A percentile compares a stretch with the other conserved stretches of the same genome.
phyloP scores from a whole-genome alignment of 2,329 filamentous ascomycete genomes.

The Aspergillus tamarii region DNA sequence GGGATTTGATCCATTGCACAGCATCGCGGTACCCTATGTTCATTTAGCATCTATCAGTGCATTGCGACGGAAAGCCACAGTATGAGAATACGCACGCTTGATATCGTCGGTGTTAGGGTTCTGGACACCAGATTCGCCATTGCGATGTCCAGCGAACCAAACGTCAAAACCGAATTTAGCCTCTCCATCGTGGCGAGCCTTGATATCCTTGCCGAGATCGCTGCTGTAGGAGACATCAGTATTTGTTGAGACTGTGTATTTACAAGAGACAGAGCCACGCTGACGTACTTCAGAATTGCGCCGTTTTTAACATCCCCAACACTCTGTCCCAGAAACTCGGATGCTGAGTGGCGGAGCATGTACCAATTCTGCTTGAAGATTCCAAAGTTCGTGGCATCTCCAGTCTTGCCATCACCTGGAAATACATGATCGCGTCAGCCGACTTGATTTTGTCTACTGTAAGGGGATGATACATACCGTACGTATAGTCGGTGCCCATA shows the following conservation, averaged over 20 bases:
- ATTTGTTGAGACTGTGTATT: too few species aligned
- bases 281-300: not conserved
- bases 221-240: not conserved
- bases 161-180: conserved; percentile 23
- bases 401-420: conserved; percentile 32
- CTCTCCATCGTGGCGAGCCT: conserved; percentile 24
- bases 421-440: not conserved
- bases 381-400: conserved; percentile 35
- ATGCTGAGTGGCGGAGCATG: conserved; percentile 31
- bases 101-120: conserved; percentile 28
- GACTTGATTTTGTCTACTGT: not conserved
- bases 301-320: conserved; percentile 25
- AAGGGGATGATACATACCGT: conserved; percentile 15
- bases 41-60: not conserved
- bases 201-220: not conserved
- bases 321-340: conserved; percentile 26
- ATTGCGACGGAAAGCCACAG: not conserved
- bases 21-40: conserved; percentile 11
- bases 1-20: conserved; percentile 32
- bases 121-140: conserved; percentile 23
- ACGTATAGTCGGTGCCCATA: conserved; percentile 28
- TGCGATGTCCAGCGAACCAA: conserved; percentile 30
- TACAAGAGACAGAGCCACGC: not conserved
- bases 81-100: conserved; percentile 15
- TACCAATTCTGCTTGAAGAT: conserved; percentile 26